Evolutionary conservation across 1,284 basidiomycete species (phyloP).

Genomic region (Leucoagaricus sp.): DNA sequence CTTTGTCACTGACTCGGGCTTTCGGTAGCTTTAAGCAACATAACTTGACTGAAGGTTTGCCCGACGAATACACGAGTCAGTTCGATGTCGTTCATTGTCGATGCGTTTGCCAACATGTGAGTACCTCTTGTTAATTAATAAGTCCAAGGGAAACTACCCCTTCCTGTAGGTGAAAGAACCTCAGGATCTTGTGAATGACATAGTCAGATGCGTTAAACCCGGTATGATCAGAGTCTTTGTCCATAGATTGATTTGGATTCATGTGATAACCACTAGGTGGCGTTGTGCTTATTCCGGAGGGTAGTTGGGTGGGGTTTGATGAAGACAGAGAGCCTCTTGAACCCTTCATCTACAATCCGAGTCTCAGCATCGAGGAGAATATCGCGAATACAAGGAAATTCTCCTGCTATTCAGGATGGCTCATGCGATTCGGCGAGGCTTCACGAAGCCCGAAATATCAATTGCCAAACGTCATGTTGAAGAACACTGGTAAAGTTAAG

Average conservation of each 20-base stretch:
- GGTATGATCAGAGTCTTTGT: constrained; percentile 13
- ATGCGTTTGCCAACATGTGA: constrained; percentile 27
- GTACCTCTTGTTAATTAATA: not conserved
- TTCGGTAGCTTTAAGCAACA: constrained; percentile 24
- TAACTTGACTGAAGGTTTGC: constrained; percentile 23
- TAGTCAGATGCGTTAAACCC: constrained; percentile 22
- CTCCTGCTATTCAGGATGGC: constrained; percentile 28
- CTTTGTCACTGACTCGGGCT: not conserved
- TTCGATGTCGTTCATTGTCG: constrained; percentile 30
- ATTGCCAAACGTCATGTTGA: constrained; percentile 20
- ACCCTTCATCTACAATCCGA: constrained; percentile 20
- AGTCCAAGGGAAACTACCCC: too few relatives aligned
- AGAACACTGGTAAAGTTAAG: constrained; percentile 14
- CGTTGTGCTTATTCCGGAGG: constrained; percentile 24
- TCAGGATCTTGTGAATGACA: constrained; percentile 17
- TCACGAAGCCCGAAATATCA: constrained; percentile 22
- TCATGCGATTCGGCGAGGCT: constrained; percentile 18
- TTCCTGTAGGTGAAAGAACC: constrained; percentile 25
- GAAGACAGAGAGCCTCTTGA: constrained; percentile 20
- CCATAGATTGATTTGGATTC: not conserved
- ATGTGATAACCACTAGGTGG: constrained; percentile 19
- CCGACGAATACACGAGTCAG: constrained; percentile 18
- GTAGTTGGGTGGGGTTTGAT: constrained; percentile 23
- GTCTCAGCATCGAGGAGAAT: constrained; percentile 14
- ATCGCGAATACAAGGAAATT: constrained; percentile 9